These are phyloP conservation scores for Cryphonectria radicalis DNA, from an alignment of 2,329 filamentous ascomycete genomes.

Conservation along the genomic window DNA sequence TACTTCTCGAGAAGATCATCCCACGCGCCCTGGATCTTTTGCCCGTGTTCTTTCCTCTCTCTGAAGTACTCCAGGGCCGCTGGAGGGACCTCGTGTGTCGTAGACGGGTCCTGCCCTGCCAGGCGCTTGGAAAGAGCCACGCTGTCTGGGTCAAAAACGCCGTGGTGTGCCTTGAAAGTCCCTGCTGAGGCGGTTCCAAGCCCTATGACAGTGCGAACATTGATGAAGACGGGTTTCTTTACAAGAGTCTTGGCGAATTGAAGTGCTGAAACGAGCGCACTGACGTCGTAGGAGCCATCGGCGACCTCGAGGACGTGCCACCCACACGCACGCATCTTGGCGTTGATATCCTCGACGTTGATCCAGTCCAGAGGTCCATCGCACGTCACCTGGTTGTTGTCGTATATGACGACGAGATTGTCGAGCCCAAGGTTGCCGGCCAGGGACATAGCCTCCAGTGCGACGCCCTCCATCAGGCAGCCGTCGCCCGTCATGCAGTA, in stretches of 20 bases:
- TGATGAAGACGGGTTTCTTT: constrained; percentile 60
- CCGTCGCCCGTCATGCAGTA: constrained; percentile 64
- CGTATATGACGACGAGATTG: constrained; percentile 62
- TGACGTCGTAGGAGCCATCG: constrained; percentile 57
- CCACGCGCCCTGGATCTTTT: constrained; percentile 51
- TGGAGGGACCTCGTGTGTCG: constrained; percentile 47
- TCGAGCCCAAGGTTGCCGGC: constrained; percentile 60
- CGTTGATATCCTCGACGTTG: constrained; percentile 61
- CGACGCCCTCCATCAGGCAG: constrained; percentile 63
- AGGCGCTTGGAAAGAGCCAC: constrained; percentile 56
- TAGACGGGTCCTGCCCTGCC: constrained; percentile 50
- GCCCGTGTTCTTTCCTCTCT: constrained; percentile 48
- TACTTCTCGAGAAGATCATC: constrained; percentile 48
- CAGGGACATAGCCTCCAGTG: constrained; percentile 59
- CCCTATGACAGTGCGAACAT: constrained; percentile 61
- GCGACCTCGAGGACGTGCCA: constrained; percentile 60
- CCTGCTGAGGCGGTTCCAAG: constrained; percentile 54
- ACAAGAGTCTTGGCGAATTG: background rate
- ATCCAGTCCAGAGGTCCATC: constrained; percentile 59
- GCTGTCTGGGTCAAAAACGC: constrained; percentile 57
- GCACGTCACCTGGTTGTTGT: constrained; percentile 65
- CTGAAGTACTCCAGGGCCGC: constrained; percentile 53
- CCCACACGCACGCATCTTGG: constrained; percentile 60
- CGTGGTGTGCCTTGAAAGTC: constrained; percentile 60
- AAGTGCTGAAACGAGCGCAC: constrained; percentile 8